These are phyloP conservation scores for Cucumis melo DNA, from an alignment of 306 rosid genomes.

Conservation along the genomic window DNA sequence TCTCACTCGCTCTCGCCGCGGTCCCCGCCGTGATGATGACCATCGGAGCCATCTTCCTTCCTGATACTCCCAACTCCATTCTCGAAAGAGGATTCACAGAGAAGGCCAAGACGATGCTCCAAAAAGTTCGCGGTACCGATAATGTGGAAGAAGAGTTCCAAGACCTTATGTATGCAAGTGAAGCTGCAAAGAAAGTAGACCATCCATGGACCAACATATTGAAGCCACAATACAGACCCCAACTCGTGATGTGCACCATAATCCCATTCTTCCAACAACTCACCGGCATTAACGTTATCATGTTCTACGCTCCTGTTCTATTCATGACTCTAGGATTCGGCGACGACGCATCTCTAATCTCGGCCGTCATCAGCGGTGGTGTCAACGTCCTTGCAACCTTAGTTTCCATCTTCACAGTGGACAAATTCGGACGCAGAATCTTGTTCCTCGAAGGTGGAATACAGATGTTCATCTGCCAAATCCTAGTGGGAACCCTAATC, in stretches of 20 bases:
- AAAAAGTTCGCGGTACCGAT: constrained; percentile 9
- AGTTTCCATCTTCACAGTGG: constrained; percentile 9
- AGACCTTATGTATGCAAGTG: neutral
- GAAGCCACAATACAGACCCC: constrained; percentile 9
- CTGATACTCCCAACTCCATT: constrained; percentile 10
- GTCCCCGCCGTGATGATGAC: constrained; percentile 13
- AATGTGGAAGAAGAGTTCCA: constrained; percentile 5
- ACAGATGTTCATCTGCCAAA: constrained; percentile 6
- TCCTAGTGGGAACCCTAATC: constrained; percentile 13
- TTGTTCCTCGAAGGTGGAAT: constrained; percentile 9
- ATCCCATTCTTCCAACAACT: constrained; percentile 13
- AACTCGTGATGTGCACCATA: neutral
- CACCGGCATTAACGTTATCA: constrained; percentile 10
- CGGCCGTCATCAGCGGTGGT: constrained; percentile 11
- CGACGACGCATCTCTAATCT: neutral
- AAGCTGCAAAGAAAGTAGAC: constrained; percentile 6
- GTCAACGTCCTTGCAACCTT: constrained; percentile 7
- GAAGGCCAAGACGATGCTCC: constrained; percentile 8
- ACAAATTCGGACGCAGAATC: constrained; percentile 10
- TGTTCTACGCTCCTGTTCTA: constrained; percentile 10
- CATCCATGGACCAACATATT: constrained; percentile 6
- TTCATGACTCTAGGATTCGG: constrained; percentile 11
- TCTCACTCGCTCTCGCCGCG: constrained; percentile 6
- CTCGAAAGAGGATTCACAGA: constrained; percentile 7
- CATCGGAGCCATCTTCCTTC: constrained; percentile 5